Conservation (phyloP, 305 asterid genomes). For the Solanum aculeatissimum region DNA sequence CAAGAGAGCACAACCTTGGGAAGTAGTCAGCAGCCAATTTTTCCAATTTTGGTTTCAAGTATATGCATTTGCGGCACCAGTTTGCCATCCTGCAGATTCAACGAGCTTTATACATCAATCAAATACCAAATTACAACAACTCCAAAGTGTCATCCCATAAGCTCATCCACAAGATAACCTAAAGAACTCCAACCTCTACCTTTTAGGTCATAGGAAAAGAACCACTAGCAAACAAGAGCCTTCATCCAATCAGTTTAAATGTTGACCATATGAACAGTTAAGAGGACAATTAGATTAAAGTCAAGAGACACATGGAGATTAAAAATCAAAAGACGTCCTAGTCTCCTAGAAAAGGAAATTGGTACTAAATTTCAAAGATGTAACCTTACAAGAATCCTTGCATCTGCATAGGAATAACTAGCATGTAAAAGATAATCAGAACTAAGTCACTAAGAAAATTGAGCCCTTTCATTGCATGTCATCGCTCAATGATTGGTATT, state of each 20-base stretch:
- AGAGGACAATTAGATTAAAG: neutral
- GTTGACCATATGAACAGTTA: accelerated
- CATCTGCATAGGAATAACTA: neutral
- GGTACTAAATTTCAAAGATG: neutral
- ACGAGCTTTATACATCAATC: constrained; percentile 10
- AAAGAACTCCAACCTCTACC: neutral
- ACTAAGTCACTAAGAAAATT: neutral
- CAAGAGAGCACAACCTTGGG: constrained; percentile 43
- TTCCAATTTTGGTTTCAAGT: constrained; percentile 83
- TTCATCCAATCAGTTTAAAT: neutral
- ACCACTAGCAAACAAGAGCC: neutral
- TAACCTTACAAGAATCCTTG: neutral
- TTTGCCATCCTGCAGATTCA: constrained; percentile 75
- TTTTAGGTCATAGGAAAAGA: neutral
- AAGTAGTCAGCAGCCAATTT: constrained; percentile 77
- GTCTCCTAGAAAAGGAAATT: neutral
- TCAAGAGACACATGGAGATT: neutral
- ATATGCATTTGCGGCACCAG: constrained; percentile 97
- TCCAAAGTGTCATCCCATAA: neutral
- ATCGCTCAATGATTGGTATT: neutral
- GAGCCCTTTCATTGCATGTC: neutral
- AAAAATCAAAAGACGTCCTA: neutral
- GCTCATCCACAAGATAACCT: neutral
- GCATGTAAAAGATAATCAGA: neutral
- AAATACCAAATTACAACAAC: neutral